These are phyloP conservation scores for Kockiozyma suomiensis DNA, from an alignment of 805 yeast genomes.

Conservation along the genomic window DNA sequence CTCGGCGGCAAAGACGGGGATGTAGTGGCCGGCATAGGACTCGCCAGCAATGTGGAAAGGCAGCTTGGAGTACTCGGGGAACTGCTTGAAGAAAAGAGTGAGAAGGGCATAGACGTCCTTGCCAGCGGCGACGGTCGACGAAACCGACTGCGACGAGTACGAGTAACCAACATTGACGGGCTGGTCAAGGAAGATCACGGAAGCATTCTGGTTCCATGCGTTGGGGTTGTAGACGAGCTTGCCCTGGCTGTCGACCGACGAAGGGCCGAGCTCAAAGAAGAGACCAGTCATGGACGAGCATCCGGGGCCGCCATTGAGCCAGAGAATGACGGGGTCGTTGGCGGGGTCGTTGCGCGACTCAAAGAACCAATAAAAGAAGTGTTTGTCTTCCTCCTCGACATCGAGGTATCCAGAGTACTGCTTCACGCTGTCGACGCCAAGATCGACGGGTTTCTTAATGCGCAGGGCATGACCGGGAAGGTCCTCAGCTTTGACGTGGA, in stretches of 20 bases:
- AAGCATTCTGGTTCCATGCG: constrained; percentile 91
- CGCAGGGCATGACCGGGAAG: constrained; percentile 60
- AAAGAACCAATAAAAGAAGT: constrained; percentile 86
- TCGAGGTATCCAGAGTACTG: constrained; percentile 77
- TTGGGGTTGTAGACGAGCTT: constrained; percentile 76
- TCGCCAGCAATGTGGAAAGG: constrained; percentile 86
- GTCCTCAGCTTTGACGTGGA: constrained; percentile 46
- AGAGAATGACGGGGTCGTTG: constrained; percentile 82
- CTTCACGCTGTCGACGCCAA: constrained; percentile 80
- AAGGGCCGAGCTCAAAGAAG: constrained; percentile 89
- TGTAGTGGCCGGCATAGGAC: constrained; percentile 91
- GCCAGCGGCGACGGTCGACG: constrained; percentile 79
- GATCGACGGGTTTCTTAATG: constrained; percentile 62
- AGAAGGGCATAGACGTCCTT: constrained; percentile 84
- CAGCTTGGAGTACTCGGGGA: constrained; percentile 64
- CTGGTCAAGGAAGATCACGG: constrained; percentile 88
- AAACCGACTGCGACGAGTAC: constrained; percentile 63
- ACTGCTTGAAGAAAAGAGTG: constrained; percentile 77
- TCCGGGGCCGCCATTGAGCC: constrained; percentile 97
- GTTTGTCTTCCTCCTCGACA: constrained; percentile 80
- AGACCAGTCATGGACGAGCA: constrained; percentile 89
- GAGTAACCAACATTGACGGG: constrained; percentile 94
- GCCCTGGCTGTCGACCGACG: constrained; percentile 65
- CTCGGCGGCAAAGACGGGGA: constrained; percentile 74
- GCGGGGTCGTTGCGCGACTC: constrained; percentile 87